Evolutionary conservation across 768 basidiomycete species (phyloP).

Genomic region (Lentinula lateritia): DNA sequence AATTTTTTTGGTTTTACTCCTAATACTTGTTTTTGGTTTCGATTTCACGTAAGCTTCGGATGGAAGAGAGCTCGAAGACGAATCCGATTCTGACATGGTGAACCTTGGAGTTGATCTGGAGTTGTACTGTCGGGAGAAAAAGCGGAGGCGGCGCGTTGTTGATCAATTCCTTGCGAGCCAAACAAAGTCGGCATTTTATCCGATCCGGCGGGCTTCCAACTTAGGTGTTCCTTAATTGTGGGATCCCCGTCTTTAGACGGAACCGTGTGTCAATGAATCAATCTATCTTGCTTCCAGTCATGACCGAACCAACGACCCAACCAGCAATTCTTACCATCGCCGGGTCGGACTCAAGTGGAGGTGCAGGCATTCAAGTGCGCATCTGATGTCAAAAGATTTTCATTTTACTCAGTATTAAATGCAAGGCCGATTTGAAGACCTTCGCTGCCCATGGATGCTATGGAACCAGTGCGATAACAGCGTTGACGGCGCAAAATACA

Average conservation of each 20-base stretch:
- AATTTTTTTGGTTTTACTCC: slow-evolving; percentile 24
- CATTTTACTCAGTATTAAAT: neutral
- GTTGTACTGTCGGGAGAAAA: neutral
- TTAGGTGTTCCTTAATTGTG: neutral
- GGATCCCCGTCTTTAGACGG: no score
- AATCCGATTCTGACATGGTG: neutral
- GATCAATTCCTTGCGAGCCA: neutral
- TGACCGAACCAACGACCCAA: neutral
- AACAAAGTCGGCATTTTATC: neutral
- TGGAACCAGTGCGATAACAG: slow-evolving; percentile 78
- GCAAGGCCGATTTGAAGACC: slow-evolving; percentile 81
- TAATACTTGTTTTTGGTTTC: neutral
- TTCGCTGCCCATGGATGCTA: slow-evolving; percentile 77
- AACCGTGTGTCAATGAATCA: no score
- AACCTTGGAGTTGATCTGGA: neutral
- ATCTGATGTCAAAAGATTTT: neutral
- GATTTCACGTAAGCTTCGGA: neutral
- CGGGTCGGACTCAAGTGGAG: slow-evolving; percentile 78
- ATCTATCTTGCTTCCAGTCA: neutral
- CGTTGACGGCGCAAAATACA: slow-evolving; percentile 88
- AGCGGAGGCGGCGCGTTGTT: neutral
- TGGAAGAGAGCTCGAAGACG: neutral
- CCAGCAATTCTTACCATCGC: slow-evolving; percentile 64
- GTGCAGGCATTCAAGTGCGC: slow-evolving; percentile 83
- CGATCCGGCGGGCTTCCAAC: neutral